phyloP scores from a whole-genome alignment of 2,329 filamentous ascomycete genomes.

The Teratosphaeria destructans region DNA sequence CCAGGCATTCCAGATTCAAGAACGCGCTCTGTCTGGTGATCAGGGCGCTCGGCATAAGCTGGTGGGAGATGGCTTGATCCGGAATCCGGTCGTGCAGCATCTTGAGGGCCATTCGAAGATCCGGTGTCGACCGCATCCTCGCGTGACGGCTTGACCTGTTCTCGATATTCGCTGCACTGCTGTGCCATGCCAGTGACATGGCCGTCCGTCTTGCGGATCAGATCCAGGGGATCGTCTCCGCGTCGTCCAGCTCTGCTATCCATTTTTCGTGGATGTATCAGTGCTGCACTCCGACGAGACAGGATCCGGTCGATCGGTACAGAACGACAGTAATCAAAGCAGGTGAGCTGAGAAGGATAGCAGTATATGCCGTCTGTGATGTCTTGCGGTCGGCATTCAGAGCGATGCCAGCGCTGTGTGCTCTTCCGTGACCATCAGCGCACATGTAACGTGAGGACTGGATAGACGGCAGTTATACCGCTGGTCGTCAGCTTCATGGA shows the following conservation, averaged over 20 bases:
- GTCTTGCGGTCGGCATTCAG: no score
- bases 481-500: no score
- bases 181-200: conserved; percentile 18
- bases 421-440: no score
- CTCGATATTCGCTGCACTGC: conserved; percentile 20
- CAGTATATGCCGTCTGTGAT: no score
- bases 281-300: no score
- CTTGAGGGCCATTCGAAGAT: not conserved
- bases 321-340: no score
- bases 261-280: not conserved
- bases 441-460: no score
- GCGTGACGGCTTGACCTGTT: conserved; percentile 12
- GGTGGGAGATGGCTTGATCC: conserved; percentile 5
- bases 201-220: conserved; percentile 8
- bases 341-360: no score
- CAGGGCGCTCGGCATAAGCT: conserved; percentile 5
- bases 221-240: not conserved
- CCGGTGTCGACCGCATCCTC: not conserved
- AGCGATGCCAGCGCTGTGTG: no score
- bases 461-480: no score
- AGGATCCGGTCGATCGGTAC: no score
- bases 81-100: not conserved
- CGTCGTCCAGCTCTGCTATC: not conserved
- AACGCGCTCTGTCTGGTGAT: conserved; percentile 2
- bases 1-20: conserved; percentile 6